These are phyloP conservation scores for Ascosphaera apis DNA, from an alignment of 2,329 filamentous ascomycete genomes.

Conservation along the genomic window DNA sequence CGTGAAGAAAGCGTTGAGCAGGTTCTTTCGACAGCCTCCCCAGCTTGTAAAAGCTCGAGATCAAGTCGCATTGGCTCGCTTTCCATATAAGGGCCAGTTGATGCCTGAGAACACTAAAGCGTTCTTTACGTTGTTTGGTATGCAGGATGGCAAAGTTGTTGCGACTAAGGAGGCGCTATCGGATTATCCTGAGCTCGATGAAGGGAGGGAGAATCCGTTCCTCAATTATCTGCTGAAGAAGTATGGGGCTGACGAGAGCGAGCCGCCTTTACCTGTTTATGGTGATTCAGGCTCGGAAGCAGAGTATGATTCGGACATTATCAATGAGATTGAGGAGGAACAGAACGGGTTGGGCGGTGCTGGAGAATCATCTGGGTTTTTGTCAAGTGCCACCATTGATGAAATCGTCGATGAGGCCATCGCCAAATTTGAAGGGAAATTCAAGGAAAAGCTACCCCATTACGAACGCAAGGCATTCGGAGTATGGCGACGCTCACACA, in stretches of 20 bases:
- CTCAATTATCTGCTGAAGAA: slow-evolving; percentile 19
- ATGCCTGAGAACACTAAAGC: slow-evolving; percentile 4
- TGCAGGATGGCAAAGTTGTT: slow-evolving; percentile 8
- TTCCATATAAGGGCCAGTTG: slow-evolving; percentile 9
- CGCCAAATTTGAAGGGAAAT: slow-evolving; percentile 26
- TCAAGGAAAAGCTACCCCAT: slow-evolving; percentile 35
- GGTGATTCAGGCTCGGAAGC: slow-evolving; percentile 32
- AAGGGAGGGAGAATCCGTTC: slow-evolving; percentile 5
- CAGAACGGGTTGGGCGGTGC: slow-evolving; percentile 14
- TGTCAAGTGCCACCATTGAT: slow-evolving; percentile 27
- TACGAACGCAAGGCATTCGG: slow-evolving; percentile 32
- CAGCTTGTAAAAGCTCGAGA: slow-evolving; percentile 7
- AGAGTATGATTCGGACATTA: slow-evolving; percentile 35
- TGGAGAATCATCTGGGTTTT: slow-evolving; percentile 9
- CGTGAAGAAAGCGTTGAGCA: slow-evolving; percentile 11
- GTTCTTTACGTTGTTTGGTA: slow-evolving; percentile 12
- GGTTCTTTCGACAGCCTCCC: slow-evolving; percentile 10
- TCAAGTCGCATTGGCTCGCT: slow-evolving; percentile 8
- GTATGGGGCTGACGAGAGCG: slow-evolving; percentile 18
- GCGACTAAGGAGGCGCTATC: slow-evolving; percentile 10
- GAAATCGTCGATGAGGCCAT: slow-evolving; percentile 32
- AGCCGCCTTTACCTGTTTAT: slow-evolving; percentile 25
- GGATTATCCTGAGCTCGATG: slow-evolving; percentile 11
- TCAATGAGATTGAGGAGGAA: slow-evolving; percentile 38
- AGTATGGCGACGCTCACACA: slow-evolving; percentile 37